A percentile compares a stretch with the other conserved stretches of the same genome.
phyloP scores from a whole-genome alignment of 257 asterid genomes.

The Solanum pimpinellifolium region DNA sequence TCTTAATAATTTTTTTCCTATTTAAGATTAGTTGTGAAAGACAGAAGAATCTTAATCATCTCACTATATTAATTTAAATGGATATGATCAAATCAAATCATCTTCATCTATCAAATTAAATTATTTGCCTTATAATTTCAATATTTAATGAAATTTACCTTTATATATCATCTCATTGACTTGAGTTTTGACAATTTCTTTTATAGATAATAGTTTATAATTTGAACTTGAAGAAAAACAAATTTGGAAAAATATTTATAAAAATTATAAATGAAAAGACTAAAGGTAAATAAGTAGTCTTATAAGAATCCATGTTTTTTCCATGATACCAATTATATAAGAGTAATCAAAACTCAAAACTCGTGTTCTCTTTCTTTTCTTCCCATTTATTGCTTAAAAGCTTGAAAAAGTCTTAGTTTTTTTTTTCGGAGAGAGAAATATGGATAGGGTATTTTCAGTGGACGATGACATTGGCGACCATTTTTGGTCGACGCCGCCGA shows the following conservation, averaged over 20 bases:
- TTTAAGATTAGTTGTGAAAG: neutral
- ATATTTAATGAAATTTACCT: neutral
- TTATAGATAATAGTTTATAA: neutral
- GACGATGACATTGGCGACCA: conserved; percentile 53
- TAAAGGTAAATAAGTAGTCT: neutral
- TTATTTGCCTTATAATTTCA: neutral
- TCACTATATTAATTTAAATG: neutral
- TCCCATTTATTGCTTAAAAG: neutral
- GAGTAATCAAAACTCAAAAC: neutral
- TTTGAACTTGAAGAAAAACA: neutral
- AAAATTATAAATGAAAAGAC: neutral
- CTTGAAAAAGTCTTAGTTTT: neutral
- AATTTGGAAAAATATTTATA: neutral
- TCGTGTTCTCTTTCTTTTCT: neutral
- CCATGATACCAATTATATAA: neutral
- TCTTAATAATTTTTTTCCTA: neutral
- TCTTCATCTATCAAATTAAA: neutral
- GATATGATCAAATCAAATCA: neutral
- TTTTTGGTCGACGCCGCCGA: conserved; percentile 57
- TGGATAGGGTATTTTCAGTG: conserved; percentile 70
- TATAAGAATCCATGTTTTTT: neutral
- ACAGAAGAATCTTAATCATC: neutral
- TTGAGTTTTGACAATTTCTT: neutral
- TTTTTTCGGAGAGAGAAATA: neutral
- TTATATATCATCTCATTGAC: neutral